phyloP scores from a whole-genome alignment of 805 yeast genomes.

The Candida rishiriensis region DNA sequence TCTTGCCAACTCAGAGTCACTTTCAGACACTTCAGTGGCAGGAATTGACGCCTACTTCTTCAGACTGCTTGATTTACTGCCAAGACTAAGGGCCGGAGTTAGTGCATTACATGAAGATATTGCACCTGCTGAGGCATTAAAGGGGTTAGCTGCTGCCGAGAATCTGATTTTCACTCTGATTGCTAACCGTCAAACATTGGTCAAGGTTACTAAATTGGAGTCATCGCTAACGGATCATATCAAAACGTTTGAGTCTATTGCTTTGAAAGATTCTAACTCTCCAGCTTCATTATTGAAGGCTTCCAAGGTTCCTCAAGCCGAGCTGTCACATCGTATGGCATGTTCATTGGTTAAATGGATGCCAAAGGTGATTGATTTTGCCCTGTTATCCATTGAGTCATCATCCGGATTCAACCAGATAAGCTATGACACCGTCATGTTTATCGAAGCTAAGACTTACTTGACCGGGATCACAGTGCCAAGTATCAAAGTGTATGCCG shows the following conservation, averaged over 20 bases:
- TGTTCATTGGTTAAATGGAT: constrained; percentile 24
- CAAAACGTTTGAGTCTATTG: constrained; percentile 1
- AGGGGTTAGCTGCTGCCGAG: constrained; percentile 74
- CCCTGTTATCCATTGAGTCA: constrained; percentile 15
- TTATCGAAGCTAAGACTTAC: constrained; percentile 23
- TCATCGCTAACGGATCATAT: constrained; percentile 5
- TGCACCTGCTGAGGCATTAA: constrained; percentile 67
- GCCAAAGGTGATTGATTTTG: constrained; percentile 36
- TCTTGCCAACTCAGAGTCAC: constrained; percentile 49
- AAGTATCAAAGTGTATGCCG: constrained; percentile 9
- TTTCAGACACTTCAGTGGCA: constrained; percentile 35
- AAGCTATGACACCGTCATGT: constrained; percentile 10
- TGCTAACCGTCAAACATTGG: constrained; percentile 46
- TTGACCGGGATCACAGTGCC: constrained; percentile 10
- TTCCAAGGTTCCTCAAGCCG: constrained; percentile 1
- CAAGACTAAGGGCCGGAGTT: constrained; percentile 67
- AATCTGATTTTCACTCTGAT: constrained; percentile 59
- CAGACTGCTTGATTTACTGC: constrained; percentile 72
- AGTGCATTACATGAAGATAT: constrained; percentile 63
- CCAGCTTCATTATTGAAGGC: constrained; percentile 1
- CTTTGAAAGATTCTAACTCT: neutral
- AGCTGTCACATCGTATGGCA: constrained; percentile 1
- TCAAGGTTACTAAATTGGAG: constrained; percentile 23
- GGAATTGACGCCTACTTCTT: constrained; percentile 54
- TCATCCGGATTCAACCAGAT: constrained; percentile 6